Evolutionary conservation across 176 grass and related monocot genomes (phyloP).

Genomic region (Bolboschoenus planiculmis): DNA sequence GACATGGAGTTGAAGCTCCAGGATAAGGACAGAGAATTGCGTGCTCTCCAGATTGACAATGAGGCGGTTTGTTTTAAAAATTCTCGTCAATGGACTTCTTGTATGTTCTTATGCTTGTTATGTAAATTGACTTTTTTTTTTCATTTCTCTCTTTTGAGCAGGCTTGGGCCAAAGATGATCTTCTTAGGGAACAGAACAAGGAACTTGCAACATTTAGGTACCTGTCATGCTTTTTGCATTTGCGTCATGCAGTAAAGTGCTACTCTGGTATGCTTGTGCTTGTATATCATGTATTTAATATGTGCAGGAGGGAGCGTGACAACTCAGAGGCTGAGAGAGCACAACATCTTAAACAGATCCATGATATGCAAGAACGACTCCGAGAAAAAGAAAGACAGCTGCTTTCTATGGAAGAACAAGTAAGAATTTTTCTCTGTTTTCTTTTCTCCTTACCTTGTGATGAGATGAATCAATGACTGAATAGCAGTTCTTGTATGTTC

Average conservation of each 20-base stretch:
- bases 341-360: slow-evolving; percentile 84
- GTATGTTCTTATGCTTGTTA: neutral
- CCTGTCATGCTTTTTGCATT: neutral
- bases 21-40: slow-evolving; percentile 73
- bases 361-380: slow-evolving; percentile 78
- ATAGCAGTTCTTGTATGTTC: slow-evolving; percentile 11
- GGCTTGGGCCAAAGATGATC: slow-evolving; percentile 98
- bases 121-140: neutral
- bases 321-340: slow-evolving; percentile 85
- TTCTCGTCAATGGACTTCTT: neutral
- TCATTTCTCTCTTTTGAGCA: slow-evolving; percentile 27
- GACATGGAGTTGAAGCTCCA: slow-evolving; percentile 83
- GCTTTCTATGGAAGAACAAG: slow-evolving; percentile 88
- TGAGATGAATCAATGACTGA: neutral
- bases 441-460: slow-evolving; percentile 19
- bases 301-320: slow-evolving; percentile 83
- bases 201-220: slow-evolving; percentile 82
- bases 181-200: slow-evolving; percentile 95
- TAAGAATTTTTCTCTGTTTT: slow-evolving; percentile 28
- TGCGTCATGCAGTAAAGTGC: neutral
- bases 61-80: slow-evolving; percentile 62
- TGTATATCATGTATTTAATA: slow-evolving; percentile 4
- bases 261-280: neutral
- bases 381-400: slow-evolving; percentile 79
- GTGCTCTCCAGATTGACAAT: slow-evolving; percentile 79